A percentile compares a stretch with the other conserved stretches of the same genome.
Conservation (phyloP, 495 filamentous ascomycete genomes). For the Penicillium cinerascens region DNA sequence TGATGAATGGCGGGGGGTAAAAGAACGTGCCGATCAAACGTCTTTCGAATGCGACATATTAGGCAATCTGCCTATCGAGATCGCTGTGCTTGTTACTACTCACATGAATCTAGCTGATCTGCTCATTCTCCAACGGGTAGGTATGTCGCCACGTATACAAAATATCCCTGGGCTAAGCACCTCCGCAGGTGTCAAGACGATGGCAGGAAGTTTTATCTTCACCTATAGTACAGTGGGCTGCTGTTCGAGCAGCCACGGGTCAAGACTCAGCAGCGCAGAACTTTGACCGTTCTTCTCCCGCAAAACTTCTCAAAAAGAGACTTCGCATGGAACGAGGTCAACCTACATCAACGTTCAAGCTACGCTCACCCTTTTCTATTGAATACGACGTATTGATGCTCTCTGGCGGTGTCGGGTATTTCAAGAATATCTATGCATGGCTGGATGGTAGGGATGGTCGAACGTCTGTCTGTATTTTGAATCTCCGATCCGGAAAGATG, state of each 20-base stretch:
- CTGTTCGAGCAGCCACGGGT: conserved; percentile 12
- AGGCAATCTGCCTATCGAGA: conserved; percentile 30
- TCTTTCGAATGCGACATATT: conserved; percentile 35
- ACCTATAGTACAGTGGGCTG: conserved; percentile 6
- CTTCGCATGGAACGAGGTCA: conserved; percentile 18
- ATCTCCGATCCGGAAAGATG: conserved; percentile 7
- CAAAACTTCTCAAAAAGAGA: conserved; percentile 17
- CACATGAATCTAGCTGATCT: conserved; percentile 26
- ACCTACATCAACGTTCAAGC: conserved; percentile 3
- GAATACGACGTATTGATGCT: not conserved
- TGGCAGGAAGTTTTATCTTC: conserved; percentile 34
- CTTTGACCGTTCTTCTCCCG: not conserved
- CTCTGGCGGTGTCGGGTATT: conserved; percentile 14
- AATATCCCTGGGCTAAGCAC: not conserved
- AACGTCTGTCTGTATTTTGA: conserved; percentile 11
- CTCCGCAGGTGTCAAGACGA: conserved; percentile 28
- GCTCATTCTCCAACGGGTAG: conserved; percentile 28
- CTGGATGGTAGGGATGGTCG: not conserved
- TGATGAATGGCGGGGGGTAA: conserved; percentile 34
- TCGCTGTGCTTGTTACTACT: conserved; percentile 22
- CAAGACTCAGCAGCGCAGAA: conserved; percentile 1
- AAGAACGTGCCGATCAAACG: conserved; percentile 13
- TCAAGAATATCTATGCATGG: conserved; percentile 24
- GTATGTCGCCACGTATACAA: not conserved
- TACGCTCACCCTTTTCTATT: not conserved